These are phyloP conservation scores for Musa itinerans DNA, from an alignment of 176 grass and related monocot species.

Conservation along the genomic window DNA sequence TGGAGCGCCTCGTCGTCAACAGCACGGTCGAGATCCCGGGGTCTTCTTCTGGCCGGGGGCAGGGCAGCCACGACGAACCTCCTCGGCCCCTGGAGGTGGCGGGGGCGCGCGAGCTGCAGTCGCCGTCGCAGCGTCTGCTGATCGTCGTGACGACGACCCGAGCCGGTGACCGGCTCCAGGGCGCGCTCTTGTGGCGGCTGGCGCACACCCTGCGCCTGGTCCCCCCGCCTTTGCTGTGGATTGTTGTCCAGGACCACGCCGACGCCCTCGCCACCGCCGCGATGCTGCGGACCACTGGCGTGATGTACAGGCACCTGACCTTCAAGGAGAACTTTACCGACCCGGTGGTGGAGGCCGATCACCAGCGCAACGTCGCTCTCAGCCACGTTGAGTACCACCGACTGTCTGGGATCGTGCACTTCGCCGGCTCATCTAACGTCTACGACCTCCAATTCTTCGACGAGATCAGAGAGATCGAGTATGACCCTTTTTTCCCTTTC, in stretches of 20 bases:
- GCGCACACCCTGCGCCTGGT: constrained; percentile 71
- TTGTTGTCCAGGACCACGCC: constrained; percentile 59
- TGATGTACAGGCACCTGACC: constrained; percentile 24
- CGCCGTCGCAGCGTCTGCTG: background rate
- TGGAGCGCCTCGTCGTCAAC: background rate
- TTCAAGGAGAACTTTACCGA: constrained; percentile 31
- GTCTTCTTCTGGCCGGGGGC: background rate
- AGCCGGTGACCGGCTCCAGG: constrained; percentile 21
- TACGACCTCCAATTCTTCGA: constrained; percentile 37
- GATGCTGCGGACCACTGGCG: constrained; percentile 21
- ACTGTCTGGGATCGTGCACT: constrained; percentile 30
- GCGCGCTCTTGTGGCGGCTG: constrained; percentile 46
- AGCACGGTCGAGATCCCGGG: background rate
- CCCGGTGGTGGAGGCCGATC: constrained; percentile 9
- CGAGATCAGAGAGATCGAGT: constrained; percentile 34
- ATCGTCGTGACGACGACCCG: constrained; percentile 16
- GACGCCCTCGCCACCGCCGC: constrained; percentile 30
- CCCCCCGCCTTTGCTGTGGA: constrained; percentile 69
- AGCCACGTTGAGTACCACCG: constrained; percentile 38
- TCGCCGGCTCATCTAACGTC: constrained; percentile 27
- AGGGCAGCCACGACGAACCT: background rate
- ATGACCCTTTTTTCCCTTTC: background rate
- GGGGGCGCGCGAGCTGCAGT: background rate
- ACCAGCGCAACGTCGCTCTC: constrained; percentile 35
- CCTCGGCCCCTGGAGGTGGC: background rate